Base-by-base conservation (phyloP, 148 eudicot species). In the Gaultheria prostrata region DNA sequence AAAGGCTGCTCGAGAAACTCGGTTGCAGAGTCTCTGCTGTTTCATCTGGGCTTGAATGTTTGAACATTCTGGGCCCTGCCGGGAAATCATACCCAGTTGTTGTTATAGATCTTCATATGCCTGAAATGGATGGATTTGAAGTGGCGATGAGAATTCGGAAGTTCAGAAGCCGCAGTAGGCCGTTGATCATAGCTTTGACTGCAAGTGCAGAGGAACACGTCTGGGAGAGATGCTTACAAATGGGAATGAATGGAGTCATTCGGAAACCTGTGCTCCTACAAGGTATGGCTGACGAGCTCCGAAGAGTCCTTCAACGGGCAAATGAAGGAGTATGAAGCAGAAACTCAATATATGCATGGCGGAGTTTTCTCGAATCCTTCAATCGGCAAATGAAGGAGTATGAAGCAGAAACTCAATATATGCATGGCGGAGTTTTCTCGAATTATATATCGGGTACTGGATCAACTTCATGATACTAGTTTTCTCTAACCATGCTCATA, bases 101-200 rank as follows among this genome's bases (percentile, higher is more conserved):
- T 15, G 46, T 93, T 70, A 82, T 93, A 76, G 97, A 91, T 81
- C 93, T 93, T 82, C 91, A 92, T 26, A 93, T 93, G 97, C 97
- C 97, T 0, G 93, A 93, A 33, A 92, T 93, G 84, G 97, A 93
- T 50, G 97, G 97, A 28, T 93, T 88, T 51, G 95, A 93, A 77
- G 97, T 93, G 57, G 92, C 95, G 4, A 87, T 77, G 86, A 90
- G 95, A 76, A 85, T 93, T 49, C 83, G 91, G 10, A 89, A 91
- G 85, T 86, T 84, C 74, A 79, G 90, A 35, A 90, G 91, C 86
- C 89, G 90, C 4, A 80, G 77, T 54, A 86, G 92, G 84, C 97
- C 93, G 0, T 79, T 89, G 10, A 93, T 93, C 77, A 87, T 93
- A 48, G 95, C 97, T 15, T 73, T 93, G 3, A 91, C 97, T 1